Percentiles rank a stretch among this genome's conserved stretches.
Evolutionary conservation across 1,284 basidiomycete genomes (phyloP).

Genomic region (Fomitopsis schrenkii): DNA sequence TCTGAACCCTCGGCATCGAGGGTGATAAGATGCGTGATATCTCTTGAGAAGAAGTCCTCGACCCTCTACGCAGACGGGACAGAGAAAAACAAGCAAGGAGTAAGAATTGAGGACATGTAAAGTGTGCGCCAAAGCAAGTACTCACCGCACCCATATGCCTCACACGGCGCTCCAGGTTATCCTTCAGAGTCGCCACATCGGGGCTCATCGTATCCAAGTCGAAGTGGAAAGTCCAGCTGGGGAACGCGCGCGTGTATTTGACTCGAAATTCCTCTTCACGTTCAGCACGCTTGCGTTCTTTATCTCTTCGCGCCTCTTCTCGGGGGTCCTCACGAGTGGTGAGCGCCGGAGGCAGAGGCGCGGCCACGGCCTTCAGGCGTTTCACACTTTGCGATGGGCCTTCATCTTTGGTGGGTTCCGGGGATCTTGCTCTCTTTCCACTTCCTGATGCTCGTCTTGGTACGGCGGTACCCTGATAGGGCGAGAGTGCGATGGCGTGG

Average conservation of each 20-base stretch:
- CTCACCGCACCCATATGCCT: conserved; percentile 75
- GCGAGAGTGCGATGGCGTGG: conserved; percentile 15
- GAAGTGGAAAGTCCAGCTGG: conserved; percentile 83
- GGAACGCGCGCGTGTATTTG: conserved; percentile 86
- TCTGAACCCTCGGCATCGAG: conserved; percentile 41
- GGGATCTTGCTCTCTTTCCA: conserved; percentile 61
- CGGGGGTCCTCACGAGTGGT: conserved; percentile 15
- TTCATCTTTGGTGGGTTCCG: conserved; percentile 42
- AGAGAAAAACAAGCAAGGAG: background rate
- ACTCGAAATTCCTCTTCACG: conserved; percentile 72
- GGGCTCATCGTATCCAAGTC: conserved; percentile 61
- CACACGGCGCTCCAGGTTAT: conserved; percentile 52
- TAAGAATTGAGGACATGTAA: background rate
- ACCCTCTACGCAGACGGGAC: conserved; percentile 45
- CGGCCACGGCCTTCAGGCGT: conserved; percentile 28
- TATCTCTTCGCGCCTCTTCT: conserved; percentile 31
- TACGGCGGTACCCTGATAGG: conserved; percentile 12
- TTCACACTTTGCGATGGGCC: conserved; percentile 25
- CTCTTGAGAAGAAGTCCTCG: conserved; percentile 84
- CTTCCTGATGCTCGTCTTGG: conserved; percentile 17
- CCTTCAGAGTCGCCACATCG: conserved; percentile 40
- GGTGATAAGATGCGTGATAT: conserved; percentile 86
- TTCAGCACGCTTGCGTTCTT: conserved; percentile 40
- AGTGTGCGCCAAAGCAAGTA: conserved; percentile 14
- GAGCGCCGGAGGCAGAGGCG: conserved; percentile 18